Base-by-base conservation (phyloP, 73 alveolate species). In the Stentor coeruleus region DNA sequence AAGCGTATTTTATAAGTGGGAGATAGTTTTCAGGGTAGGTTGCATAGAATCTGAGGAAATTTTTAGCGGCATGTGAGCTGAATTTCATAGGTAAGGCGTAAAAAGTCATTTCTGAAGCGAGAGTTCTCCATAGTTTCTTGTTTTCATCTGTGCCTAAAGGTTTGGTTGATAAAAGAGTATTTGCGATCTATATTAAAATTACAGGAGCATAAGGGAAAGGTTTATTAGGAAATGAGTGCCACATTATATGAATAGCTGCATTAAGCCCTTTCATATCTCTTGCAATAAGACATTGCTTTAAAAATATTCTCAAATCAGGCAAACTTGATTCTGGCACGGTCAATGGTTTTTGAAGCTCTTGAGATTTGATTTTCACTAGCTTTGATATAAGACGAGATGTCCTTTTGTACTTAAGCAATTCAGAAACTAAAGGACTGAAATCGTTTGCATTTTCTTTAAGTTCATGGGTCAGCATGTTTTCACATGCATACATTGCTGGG, bases 131-230 rank as follows among this genome's bases (percentile, higher is more conserved):
- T 26, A 66, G 37, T 2, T 66, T 31, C 33, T 66, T 20, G 39
- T 66, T 66, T 66, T 66, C 79, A 1, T 37, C 14, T 66, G 79
- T 20, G 14, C 79, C 79, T 26, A 66, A 28, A 66, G 79, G 79
- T 0, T 66, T 20, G 0, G 37, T 1, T 0, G 79, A 31, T 26
- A 66, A 26, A 66, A 66, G 79, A 0, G n/a, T 66, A 3, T 33
- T 20, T 20, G 33, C 49, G 36, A 66, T 66, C 79, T 66, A 66
- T 26, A 26, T 66, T 28, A 33, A 20, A 20, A 20, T 26, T 66
- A 66, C 79, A 14, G n/a, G n/a, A 1, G 11, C 33, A 31, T 26
- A 33, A 11, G 79, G 79, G 39, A 66, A 66, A 0, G n/a, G 20
- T 1, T 0, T 2, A 20, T 66, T 40, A 28, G n/a, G 0, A 31